Conservation (phyloP, 1,284 basidiomycete species). For the Cryptococcus sp. region DNA sequence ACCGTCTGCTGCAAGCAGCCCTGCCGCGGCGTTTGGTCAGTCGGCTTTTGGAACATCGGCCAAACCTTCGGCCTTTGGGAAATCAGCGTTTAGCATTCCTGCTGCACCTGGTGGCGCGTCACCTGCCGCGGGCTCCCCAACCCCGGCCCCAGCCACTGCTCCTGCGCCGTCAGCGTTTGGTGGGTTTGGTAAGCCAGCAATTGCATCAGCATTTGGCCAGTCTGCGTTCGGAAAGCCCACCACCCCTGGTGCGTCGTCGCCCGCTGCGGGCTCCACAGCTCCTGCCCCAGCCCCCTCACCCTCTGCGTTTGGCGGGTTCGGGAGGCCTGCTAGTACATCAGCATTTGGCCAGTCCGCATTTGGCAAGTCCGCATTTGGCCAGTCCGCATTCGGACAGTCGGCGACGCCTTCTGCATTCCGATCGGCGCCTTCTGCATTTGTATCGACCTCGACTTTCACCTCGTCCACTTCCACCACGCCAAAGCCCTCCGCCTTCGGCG, state of each 20-base stretch:
- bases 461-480: slow-evolving; percentile 6
- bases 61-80: slow-evolving; percentile 24
- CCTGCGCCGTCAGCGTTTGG: slow-evolving; percentile 1
- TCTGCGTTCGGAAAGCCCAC: slow-evolving; percentile 5
- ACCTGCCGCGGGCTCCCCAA: background rate
- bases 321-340: background rate
- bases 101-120: slow-evolving; percentile 5
- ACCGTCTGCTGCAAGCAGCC: slow-evolving; percentile 6
- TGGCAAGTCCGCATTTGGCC: slow-evolving; percentile 19
- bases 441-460: slow-evolving; percentile 11
- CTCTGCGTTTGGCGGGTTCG: too few species aligned
- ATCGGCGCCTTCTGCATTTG: slow-evolving; percentile 5
- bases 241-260: background rate
- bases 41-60: slow-evolving; percentile 18
- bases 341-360: slow-evolving; percentile 7
- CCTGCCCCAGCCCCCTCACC: background rate
- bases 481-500: slow-evolving; percentile 18
- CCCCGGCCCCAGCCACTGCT: background rate
- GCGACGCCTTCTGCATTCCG: slow-evolving; percentile 13
- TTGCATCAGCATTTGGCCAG: slow-evolving; percentile 5
- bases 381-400: slow-evolving; percentile 25
- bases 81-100: slow-evolving; percentile 24
- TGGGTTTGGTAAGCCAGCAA: background rate
- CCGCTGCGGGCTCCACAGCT: background rate
- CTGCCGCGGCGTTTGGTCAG: slow-evolving; percentile 16